phyloP scores from a whole-genome alignment of 208 protist species.

The Leishmania lainsoni region DNA sequence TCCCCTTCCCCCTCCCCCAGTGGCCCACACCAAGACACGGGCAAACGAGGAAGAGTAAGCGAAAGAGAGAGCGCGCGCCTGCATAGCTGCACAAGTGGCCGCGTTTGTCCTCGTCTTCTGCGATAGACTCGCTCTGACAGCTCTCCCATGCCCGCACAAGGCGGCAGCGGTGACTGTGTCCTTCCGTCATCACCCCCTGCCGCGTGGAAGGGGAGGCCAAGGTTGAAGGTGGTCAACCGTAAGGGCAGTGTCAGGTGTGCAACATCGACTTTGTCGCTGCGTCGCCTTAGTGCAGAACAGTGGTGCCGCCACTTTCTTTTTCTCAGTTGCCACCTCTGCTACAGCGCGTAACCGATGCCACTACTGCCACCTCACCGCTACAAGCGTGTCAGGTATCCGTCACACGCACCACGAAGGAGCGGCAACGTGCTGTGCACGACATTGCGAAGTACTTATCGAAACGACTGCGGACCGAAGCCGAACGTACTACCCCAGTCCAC shows the following conservation, averaged over 20 bases:
- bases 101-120: no score
- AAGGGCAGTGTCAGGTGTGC: no score
- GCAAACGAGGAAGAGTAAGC: not conserved
- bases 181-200: no score
- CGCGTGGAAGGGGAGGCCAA: no score
- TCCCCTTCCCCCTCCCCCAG: no score
- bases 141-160: no score
- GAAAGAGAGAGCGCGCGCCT: not conserved
- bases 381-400: not conserved
- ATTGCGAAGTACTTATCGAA: slow-evolving; percentile 39
- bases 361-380: not conserved
- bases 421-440: not conserved
- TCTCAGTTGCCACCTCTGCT: not conserved
- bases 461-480: slow-evolving; percentile 11
- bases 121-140: no score
- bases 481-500: not conserved
- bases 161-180: no score
- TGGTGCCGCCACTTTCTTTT: no score
- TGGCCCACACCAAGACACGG: not conserved
- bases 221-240: no score
- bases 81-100: not conserved
- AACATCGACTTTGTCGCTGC: no score
- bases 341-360: not conserved
- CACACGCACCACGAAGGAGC: not conserved
- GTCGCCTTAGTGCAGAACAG: no score